These are phyloP conservation scores for Tetramitus jugosus DNA, from an alignment of 208 protist genomes.

Conservation along the genomic window DNA sequence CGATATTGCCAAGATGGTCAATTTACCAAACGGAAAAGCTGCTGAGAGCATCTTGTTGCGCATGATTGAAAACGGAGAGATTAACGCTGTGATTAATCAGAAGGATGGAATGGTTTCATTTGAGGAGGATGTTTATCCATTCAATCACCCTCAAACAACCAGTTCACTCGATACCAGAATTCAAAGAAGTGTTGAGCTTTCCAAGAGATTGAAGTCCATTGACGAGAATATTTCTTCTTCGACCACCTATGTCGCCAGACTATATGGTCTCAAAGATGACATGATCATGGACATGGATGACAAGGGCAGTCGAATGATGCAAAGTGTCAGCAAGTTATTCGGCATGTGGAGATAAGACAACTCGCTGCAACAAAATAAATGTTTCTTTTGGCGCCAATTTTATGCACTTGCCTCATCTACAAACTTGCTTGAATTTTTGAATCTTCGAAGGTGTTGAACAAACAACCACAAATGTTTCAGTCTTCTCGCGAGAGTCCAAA, in stretches of 20 bases:
- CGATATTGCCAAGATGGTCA: conserved; percentile 43
- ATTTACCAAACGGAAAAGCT: conserved; percentile 31
- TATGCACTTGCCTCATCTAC: too few species aligned
- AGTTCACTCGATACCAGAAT: not conserved
- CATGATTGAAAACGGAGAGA: conserved; percentile 54
- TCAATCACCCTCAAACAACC: conserved; percentile 7
- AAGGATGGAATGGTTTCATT: conserved; percentile 55
- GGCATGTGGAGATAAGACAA: too few species aligned
- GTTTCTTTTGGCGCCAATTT: too few species aligned
- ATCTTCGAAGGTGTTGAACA: too few species aligned
- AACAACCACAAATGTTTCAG: too few species aligned
- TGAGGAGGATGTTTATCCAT: conserved; percentile 38
- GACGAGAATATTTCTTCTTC: conserved; percentile 2
- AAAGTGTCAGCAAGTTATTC: too few species aligned
- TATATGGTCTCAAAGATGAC: too few species aligned
- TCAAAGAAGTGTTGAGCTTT: not conserved
- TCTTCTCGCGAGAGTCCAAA: too few species aligned
- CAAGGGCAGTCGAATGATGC: too few species aligned
- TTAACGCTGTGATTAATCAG: conserved; percentile 47
- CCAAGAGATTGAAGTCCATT: not conserved
- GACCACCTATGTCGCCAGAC: not conserved
- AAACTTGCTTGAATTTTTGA: too few species aligned
- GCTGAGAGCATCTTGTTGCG: conserved; percentile 38
- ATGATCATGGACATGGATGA: too few species aligned
- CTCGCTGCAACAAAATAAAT: too few species aligned